These are phyloP conservation scores for Monosporozyma servazzii DNA, from an alignment of 805 yeast species.

Conservation along the genomic window DNA sequence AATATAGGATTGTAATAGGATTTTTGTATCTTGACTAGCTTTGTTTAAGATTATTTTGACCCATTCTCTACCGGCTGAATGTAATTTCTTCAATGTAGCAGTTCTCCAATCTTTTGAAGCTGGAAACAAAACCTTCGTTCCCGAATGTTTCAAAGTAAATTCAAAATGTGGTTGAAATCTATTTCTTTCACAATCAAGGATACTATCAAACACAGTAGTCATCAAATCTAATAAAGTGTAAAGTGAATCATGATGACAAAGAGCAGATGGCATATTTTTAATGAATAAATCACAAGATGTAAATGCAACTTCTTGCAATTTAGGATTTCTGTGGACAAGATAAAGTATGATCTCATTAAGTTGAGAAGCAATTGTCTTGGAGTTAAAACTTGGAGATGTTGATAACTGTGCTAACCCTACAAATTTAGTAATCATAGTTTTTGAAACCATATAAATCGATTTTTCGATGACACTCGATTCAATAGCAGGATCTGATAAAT, in stretches of 20 bases:
- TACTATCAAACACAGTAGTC: constrained; percentile 66
- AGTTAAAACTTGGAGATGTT: constrained; percentile 45
- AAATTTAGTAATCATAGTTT: constrained; percentile 48
- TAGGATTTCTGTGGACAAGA: constrained; percentile 70
- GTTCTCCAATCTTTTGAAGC: constrained; percentile 80
- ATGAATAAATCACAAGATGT: constrained; percentile 66
- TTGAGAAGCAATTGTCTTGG: constrained; percentile 55
- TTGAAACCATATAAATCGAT: constrained; percentile 57
- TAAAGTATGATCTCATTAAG: constrained; percentile 55
- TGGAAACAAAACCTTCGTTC: constrained; percentile 30
- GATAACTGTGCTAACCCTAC: constrained; percentile 44
- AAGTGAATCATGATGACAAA: constrained; percentile 65
- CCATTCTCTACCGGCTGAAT: constrained; percentile 60
- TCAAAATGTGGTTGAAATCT: constrained; percentile 77
- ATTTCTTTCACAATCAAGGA: constrained; percentile 73
- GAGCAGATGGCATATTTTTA: constrained; percentile 58
- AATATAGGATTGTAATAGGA: constrained; percentile 69
- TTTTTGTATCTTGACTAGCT: constrained; percentile 66
- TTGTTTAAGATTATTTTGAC: constrained; percentile 44
- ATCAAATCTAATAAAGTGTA: constrained; percentile 76
- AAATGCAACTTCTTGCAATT: constrained; percentile 71
- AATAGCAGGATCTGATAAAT: constrained; percentile 81
- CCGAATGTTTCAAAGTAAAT: constrained; percentile 39
- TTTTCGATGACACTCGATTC: constrained; percentile 59
- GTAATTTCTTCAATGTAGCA: constrained; percentile 51